Percentiles rank a stretch among this genome's conserved stretches.
phyloP scores from a whole-genome alignment of 805 yeast genomes.

The Dipodascopsis uninucleata region DNA sequence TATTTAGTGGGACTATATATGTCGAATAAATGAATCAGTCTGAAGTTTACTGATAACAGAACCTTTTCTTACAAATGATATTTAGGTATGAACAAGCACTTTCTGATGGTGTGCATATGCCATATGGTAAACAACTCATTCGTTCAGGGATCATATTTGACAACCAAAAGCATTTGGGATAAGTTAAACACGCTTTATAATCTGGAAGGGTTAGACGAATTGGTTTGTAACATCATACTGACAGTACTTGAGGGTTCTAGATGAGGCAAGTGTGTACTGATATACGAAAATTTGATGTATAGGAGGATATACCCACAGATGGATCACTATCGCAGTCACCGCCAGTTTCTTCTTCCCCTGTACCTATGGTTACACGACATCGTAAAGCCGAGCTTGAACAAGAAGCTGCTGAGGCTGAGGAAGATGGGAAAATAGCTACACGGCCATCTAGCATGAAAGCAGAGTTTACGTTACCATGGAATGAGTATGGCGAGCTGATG shows the following conservation, averaged over 20 bases:
- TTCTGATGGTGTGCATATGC: constrained; percentile 37
- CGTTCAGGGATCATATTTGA: constrained; percentile 34
- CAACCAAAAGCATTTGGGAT: constrained; percentile 54
- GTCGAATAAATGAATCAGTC: too few species aligned
- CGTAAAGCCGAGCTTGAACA: constrained; percentile 8
- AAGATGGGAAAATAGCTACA: constrained; percentile 8
- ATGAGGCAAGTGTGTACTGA: too few species aligned
- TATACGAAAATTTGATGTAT: constrained; percentile 5
- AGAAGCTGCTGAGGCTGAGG: constrained; percentile 19
- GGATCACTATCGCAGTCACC: constrained; percentile 13
- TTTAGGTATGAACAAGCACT: constrained; percentile 36
- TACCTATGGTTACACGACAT: background rate
- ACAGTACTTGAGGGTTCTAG: constrained; percentile 26
- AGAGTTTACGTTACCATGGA: constrained; percentile 45
- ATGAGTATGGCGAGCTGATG: constrained; percentile 44
- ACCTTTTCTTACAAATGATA: background rate
- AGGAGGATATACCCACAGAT: constrained; percentile 28
- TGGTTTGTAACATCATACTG: constrained; percentile 44
- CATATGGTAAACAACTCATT: constrained; percentile 31
- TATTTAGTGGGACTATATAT: too few species aligned
- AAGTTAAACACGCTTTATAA: constrained; percentile 54
- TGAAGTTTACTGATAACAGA: too few species aligned
- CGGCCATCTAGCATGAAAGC: constrained; percentile 16
- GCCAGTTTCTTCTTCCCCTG: constrained; percentile 4
- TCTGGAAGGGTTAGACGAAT: constrained; percentile 52